These are phyloP conservation scores for Monilinia fructicola DNA, from an alignment of 2,329 filamentous ascomycete species.

Conservation along the genomic window DNA sequence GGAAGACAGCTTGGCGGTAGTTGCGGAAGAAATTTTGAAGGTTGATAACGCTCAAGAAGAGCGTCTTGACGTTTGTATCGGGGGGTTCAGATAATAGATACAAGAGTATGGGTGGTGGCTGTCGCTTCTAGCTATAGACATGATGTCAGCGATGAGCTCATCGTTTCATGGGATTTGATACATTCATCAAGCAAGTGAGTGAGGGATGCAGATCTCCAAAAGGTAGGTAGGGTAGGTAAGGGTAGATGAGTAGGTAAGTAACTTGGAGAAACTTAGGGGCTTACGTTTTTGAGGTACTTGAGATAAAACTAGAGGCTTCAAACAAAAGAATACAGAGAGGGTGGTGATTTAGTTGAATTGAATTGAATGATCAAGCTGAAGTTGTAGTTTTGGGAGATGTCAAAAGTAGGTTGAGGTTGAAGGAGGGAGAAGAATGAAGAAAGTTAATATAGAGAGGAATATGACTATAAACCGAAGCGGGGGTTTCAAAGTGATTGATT, in stretches of 20 bases:
- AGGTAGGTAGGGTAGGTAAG: not conserved
- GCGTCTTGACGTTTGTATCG: constrained; percentile 27
- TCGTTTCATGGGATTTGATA: constrained; percentile 7
- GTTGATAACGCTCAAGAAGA: constrained; percentile 33
- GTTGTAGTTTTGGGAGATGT: not conserved
- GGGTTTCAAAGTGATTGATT: not conserved
- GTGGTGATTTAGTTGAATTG: not conserved
- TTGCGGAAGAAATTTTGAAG: constrained; percentile 44
- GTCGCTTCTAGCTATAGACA: constrained; percentile 13
- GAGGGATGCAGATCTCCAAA: constrained; percentile 7
- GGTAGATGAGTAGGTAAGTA: not conserved
- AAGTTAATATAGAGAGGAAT: not conserved
- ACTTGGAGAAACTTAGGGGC: constrained; percentile 8
- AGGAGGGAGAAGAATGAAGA: not conserved
- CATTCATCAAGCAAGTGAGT: not conserved
- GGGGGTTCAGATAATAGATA: not conserved
- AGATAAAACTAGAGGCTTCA: constrained; percentile 7
- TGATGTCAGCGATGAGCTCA: constrained; percentile 21
- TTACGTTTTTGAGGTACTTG: constrained; percentile 1
- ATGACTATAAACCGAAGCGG: not conserved
- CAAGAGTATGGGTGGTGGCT: not conserved
- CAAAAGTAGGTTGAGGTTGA: not conserved
- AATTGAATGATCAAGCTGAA: not conserved
- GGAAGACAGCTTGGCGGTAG: constrained; percentile 96
- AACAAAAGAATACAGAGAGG: not conserved